Evolutionary conservation across 139 green algal genomes (phyloP).

Genomic region (Zygnema circumcarinatum): DNA sequence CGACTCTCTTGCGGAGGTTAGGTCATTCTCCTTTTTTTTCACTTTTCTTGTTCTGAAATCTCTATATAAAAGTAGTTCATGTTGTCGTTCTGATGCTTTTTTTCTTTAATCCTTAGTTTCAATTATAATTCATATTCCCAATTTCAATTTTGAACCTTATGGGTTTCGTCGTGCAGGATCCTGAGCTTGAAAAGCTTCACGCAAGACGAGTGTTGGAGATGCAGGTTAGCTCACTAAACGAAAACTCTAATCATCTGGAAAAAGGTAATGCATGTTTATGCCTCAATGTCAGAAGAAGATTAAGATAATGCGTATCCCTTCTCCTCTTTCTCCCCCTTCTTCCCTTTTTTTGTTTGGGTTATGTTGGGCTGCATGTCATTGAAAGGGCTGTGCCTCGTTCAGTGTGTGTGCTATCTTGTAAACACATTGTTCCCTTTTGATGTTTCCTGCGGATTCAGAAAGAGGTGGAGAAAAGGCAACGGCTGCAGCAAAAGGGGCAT

Average conservation of each 20-base stretch:
- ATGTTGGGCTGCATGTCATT: background rate
- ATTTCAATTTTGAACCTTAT: no score
- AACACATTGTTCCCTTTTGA: no score
- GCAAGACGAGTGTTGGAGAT: constrained; percentile 10
- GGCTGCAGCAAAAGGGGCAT: constrained; percentile 83
- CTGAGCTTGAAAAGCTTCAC: constrained; percentile 44
- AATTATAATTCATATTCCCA: no score
- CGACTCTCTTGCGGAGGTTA: background rate
- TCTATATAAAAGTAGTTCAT: no score
- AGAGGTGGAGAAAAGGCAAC: constrained; percentile 74
- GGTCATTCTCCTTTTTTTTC: background rate
- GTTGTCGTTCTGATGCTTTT: no score
- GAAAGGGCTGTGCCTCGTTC: no score
- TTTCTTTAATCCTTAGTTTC: no score
- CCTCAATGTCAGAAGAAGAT: no score
- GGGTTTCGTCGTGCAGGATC: no score
- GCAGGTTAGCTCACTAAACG: background rate
- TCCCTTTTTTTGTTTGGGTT: background rate
- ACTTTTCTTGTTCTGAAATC: background rate
- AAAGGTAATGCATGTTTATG: no score
- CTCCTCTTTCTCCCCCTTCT: background rate
- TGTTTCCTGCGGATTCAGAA: constrained; percentile 10
- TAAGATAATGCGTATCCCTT: background rate
- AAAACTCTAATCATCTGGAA: no score
- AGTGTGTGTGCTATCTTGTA: no score